Percentiles rank a stretch among this genome's conserved stretches.
Conservation (phyloP, 1,139 yeast genomes). For the Candida dubliniensis region DNA sequence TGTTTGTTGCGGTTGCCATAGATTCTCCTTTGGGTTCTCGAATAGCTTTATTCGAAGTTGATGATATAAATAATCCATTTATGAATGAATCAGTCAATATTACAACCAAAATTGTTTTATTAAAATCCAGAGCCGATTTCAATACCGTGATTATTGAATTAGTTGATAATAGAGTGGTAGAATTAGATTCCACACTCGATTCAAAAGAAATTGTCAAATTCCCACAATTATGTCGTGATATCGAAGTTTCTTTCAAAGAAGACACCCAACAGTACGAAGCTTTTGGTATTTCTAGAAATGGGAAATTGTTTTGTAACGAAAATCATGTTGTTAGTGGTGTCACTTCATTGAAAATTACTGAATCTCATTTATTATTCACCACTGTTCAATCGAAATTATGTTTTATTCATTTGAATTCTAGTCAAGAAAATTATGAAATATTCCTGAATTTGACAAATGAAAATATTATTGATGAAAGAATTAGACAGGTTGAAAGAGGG, state of each 20-base stretch:
- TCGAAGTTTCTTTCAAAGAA: slow-evolving; percentile 45
- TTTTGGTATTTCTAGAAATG: slow-evolving; percentile 72
- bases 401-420: slow-evolving; percentile 68
- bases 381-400: slow-evolving; percentile 85
- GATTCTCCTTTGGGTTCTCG: slow-evolving; percentile 52
- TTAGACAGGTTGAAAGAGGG: slow-evolving; percentile 89
- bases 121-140: slow-evolving; percentile 59
- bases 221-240: slow-evolving; percentile 70
- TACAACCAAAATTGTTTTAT: slow-evolving; percentile 51
- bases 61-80: slow-evolving; percentile 37
- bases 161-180: slow-evolving; percentile 60
- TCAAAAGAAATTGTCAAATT: slow-evolving; percentile 45
- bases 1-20: slow-evolving; percentile 53
- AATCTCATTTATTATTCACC: slow-evolving; percentile 73
- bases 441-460: slow-evolving; percentile 21
- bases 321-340: slow-evolving; percentile 71
- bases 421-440: slow-evolving; percentile 28
- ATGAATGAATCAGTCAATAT: slow-evolving; percentile 44
- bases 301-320: slow-evolving; percentile 69
- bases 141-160: slow-evolving; percentile 56
- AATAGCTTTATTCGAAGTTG: slow-evolving; percentile 50
- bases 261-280: slow-evolving; percentile 36
- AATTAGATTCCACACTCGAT: slow-evolving; percentile 30
- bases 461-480: slow-evolving; percentile 66
- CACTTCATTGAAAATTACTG: slow-evolving; percentile 78